Conservation (phyloP, 2,329 filamentous ascomycete species). For the Calonectria hongkongensis region DNA sequence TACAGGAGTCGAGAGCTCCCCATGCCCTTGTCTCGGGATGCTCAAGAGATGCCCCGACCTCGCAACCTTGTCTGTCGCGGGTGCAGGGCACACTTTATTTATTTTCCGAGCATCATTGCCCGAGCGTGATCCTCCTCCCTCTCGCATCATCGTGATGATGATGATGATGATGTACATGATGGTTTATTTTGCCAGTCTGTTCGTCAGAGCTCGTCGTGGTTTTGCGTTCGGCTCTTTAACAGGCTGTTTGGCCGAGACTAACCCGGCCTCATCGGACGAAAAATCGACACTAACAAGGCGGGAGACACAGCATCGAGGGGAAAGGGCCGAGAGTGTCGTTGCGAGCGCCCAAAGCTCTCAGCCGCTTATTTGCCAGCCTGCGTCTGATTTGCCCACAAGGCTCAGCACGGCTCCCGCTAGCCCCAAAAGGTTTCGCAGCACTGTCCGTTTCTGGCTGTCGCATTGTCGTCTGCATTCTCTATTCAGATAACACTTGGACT, state of each 20-base stretch:
- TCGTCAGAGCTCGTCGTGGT: background rate
- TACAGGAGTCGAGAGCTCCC: background rate
- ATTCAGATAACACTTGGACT: background rate
- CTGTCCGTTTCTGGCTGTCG: constrained; percentile 9
- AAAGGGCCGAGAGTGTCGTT: constrained; percentile 19
- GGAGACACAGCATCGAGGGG: constrained; percentile 13
- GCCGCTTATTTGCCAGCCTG: constrained; percentile 7
- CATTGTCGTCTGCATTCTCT: background rate
- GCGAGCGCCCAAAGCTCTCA: constrained; percentile 18
- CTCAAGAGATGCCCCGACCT: background rate
- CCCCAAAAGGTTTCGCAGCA: constrained; percentile 10
- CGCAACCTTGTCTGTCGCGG: background rate
- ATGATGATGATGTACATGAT: background rate
- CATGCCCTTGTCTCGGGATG: background rate
- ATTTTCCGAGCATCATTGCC: background rate
- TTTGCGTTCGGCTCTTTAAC: constrained; percentile 12
- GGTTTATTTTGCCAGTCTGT: background rate
- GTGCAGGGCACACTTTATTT: background rate
- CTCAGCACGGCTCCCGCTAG: constrained; percentile 23
- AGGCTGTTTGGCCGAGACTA: constrained; percentile 12
- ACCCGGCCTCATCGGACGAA: constrained; percentile 14
- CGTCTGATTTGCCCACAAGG: background rate
- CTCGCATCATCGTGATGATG: background rate
- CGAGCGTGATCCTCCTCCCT: background rate
- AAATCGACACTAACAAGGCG: constrained; percentile 18